A percentile compares a stretch with the other conserved stretches of the same genome.
Conservation (phyloP, 192 early-diverging fungal genomes). For the Chytriomyces hyalinus region DNA sequence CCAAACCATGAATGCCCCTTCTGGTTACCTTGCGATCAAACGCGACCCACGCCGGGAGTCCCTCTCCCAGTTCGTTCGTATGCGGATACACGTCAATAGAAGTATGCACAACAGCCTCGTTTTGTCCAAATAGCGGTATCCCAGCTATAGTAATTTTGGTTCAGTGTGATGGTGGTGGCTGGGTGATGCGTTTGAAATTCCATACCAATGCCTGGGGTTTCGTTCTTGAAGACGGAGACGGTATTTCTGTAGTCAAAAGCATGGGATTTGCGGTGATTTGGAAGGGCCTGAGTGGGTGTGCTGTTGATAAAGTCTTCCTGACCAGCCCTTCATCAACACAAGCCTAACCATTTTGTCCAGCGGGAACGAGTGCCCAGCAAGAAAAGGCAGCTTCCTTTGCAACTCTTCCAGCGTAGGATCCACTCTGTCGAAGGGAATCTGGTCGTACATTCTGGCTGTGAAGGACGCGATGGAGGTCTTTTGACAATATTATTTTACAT, state of each 20-base stretch:
- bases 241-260: conserved; percentile 64
- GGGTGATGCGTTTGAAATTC: background rate
- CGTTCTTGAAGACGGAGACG: conserved; percentile 54
- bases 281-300: conserved; percentile 22
- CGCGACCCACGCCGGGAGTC: conserved; percentile 64
- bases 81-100: conserved; percentile 60
- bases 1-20: background rate
- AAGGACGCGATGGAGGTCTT: too few relatives aligned
- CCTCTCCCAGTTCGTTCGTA: conserved; percentile 37
- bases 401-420: conserved; percentile 40
- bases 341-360: conserved; percentile 44
- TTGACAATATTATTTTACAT: too few relatives aligned
- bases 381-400: conserved; percentile 55
- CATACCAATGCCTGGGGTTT: conserved; percentile 61
- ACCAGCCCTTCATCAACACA: background rate
- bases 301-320: too few relatives aligned
- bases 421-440: too few relatives aligned
- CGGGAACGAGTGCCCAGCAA: conserved; percentile 55
- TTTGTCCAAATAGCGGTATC: conserved; percentile 48
- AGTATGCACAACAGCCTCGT: conserved; percentile 53
- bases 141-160: conserved; percentile 44
- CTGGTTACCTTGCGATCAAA: conserved; percentile 59
- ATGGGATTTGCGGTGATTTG: conserved; percentile 63
- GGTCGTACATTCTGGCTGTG: too few relatives aligned
- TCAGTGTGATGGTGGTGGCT: background rate